Evolutionary conservation across 495 filamentous ascomycete species (phyloP), one percentile per base, ranked within the genome.

Genomic region (Xylaria longipes): DNA sequence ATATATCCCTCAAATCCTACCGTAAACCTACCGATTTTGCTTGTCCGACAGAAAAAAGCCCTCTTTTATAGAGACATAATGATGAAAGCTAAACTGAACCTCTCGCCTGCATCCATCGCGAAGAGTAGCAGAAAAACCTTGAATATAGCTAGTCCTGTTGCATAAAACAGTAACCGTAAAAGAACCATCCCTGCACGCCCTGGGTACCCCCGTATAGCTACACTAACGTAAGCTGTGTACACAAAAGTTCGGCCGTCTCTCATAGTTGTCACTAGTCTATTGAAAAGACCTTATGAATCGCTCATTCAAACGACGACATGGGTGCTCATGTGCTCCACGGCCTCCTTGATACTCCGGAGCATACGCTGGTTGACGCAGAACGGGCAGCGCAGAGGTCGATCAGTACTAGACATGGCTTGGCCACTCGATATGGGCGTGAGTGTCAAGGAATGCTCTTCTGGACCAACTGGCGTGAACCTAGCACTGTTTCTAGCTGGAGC

Each of bases 311-410:
- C 85, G 61, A 87, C 81, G 17, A 89, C 87, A 66, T 89, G 87
- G 39, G 85, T 88, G 57, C 83, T 85, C 86, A 89, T 84, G 71
- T 89, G 87, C 78, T 89, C 86, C 2, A 89, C 87, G 15, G 87
- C 86, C 76, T 88, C 87, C 78, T 88, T 87, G 48, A 89, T 84
- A 17, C 79, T 87, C 45, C 84, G 80, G 71, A 89, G 84, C 86
- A 87, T 86, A 9, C 86, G 80, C 77, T 85, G 84, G 70, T 89
- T 89, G 29, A 88, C 79, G 69, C 87, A 89, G 73, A 86, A 89
- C 6, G 87, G 87, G 61, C 87, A 89, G 31, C 85, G 80, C 0
- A 89, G 75, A n/a, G 86, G 84, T 39, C 81, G 78, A 25, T 89
- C 86, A 3, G 79, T 79, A 17, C 77, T 76, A 8, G 82, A 77